These are phyloP conservation scores for Plasmopara muralis DNA, from an alignment of 352 stramenopile genomes.

Conservation along the genomic window DNA sequence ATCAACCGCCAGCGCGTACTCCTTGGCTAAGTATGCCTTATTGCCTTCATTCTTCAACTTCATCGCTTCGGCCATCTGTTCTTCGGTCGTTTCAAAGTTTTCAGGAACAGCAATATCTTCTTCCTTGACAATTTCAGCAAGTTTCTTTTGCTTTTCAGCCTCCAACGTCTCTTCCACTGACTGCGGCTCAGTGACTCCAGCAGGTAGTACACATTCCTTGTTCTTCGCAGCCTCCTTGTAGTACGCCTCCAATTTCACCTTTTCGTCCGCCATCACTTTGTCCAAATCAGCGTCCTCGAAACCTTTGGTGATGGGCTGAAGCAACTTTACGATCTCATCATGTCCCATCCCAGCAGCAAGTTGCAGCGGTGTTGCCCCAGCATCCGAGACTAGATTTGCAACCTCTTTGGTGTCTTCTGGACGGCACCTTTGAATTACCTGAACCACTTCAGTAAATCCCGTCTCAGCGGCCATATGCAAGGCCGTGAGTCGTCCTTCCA, in stretches of 20 bases:
- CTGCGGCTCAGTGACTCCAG: slow-evolving; percentile 11
- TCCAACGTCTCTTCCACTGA: slow-evolving; percentile 31
- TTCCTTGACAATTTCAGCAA: slow-evolving; percentile 34
- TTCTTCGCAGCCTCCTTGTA: slow-evolving; percentile 41
- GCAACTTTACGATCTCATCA: slow-evolving; percentile 48
- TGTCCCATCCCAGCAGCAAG: slow-evolving; percentile 70
- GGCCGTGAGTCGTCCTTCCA: slow-evolving; percentile 58
- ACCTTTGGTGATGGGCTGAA: slow-evolving; percentile 55
- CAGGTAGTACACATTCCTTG: slow-evolving; percentile 9
- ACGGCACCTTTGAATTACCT: slow-evolving; percentile 46
- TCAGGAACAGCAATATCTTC: slow-evolving; percentile 45
- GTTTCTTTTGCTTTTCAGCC: slow-evolving; percentile 36
- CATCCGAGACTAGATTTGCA: slow-evolving; percentile 54
- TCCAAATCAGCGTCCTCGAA: slow-evolving; percentile 52
- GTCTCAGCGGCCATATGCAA: slow-evolving; percentile 75
- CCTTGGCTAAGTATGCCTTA: slow-evolving; percentile 58
- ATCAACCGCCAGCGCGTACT: slow-evolving; percentile 43
- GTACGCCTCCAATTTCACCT: slow-evolving; percentile 53
- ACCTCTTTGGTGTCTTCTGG: slow-evolving; percentile 37
- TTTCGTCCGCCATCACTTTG: slow-evolving; percentile 53
- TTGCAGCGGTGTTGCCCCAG: slow-evolving; percentile 59
- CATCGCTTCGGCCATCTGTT: slow-evolving; percentile 31
- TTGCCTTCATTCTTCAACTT: slow-evolving; percentile 66
- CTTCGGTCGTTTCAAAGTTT: slow-evolving; percentile 32
- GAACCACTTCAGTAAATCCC: slow-evolving; percentile 51